Evolutionary conservation across 2,329 filamentous ascomycete species (phyloP), one percentile per base, ranked within the genome.

Genomic region (Ceratocystiopsis sp.): DNA sequence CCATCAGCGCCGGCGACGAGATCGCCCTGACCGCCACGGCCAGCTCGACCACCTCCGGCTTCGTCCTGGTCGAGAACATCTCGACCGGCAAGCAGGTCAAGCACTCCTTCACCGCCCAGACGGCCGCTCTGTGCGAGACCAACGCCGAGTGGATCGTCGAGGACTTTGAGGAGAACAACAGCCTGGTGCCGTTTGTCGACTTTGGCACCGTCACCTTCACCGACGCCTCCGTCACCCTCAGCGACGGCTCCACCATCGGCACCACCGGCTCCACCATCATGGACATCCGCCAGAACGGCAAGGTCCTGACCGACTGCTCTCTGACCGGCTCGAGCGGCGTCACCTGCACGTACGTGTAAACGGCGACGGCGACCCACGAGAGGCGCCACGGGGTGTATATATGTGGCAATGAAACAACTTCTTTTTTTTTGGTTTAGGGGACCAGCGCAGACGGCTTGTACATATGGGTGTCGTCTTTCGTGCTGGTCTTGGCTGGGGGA

Each of bases 1-100:
- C 44, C 19, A 49, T 56, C 18, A 49, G 48, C 34, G 51, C 55
- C 11, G 54, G 55, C 10, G 55, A 59, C 37, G 54, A 50, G 48
- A 46, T 59, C 35, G 38, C 43, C 18, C 38, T 49, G 50, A 57
- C 53, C 4, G 55, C 55, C 36, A 53, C 57, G 10, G 64, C 59
- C 6, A 63, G 53, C 3, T 64, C 60, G 18, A 64, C 54, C 18
- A 49, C 46, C 6, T 42, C 43, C 7, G 56, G 45, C 40, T 46
- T 44, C 15, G 45, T 57, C 14, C 40, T 45, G 19, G 43, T 57
- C 17, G 46, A 45, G 33, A 50, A 52, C 46, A 49, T 51, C 29
- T 39, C 42, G 16, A 71, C 62, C 4, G 70, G 69, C 29, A 54
- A 66, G 51, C 63, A 52, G 5, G 71, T 70, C 25, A 64, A 62